Conservation (phyloP, 306 rosid species). For the Styphnolobium japonicum region DNA sequence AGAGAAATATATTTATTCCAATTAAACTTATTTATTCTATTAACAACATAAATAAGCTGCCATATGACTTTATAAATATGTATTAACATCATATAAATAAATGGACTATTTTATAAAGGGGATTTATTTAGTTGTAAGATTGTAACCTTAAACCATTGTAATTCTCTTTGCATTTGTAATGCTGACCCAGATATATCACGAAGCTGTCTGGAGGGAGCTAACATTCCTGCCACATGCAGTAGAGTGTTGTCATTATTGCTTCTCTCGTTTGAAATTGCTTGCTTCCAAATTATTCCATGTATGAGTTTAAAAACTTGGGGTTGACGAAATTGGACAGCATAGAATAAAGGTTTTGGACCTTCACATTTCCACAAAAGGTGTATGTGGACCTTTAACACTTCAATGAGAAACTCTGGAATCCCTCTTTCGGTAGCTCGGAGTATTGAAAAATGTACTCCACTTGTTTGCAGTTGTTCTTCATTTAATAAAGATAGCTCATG, state of each 20-base stretch:
- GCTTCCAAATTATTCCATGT: background rate
- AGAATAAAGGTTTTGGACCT: background rate
- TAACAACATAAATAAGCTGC: no score
- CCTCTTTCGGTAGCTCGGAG: background rate
- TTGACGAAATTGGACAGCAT: background rate
- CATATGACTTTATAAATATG: no score
- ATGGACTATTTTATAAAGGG: no score
- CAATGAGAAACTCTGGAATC: background rate
- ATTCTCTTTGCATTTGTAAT: constrained; percentile 22
- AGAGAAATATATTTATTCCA: no score
- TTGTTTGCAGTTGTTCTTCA: rapidly evolving
- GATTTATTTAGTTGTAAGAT: no score
- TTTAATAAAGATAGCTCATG: background rate
- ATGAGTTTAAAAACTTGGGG: constrained; percentile 2
- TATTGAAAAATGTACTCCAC: background rate
- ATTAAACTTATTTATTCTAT: no score
- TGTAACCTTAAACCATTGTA: constrained; percentile 11
- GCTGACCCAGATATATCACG: constrained; percentile 9
- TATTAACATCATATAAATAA: no score
- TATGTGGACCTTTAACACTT: background rate
- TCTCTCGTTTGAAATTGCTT: rapidly evolving
- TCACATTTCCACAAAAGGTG: rapidly evolving
- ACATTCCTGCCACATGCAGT: constrained; percentile 8
- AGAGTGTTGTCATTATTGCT: background rate
- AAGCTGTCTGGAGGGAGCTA: background rate